Evolutionary conservation across 495 filamentous ascomycete genomes (phyloP).

Genomic region (Amphirosellinia nigrospora): DNA sequence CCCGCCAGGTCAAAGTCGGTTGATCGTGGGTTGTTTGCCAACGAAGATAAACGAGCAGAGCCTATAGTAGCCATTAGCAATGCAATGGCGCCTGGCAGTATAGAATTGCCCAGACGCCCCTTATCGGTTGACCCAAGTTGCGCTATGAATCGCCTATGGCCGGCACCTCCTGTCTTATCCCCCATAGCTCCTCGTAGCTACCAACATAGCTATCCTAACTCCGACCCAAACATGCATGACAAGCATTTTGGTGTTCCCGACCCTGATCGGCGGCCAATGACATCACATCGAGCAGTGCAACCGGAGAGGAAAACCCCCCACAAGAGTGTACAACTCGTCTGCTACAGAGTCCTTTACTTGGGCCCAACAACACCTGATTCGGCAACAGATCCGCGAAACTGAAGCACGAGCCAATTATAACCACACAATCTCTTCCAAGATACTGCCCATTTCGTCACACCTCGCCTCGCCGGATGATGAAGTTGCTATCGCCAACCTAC

Average conservation of each 20-base stretch:
- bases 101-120: constrained; percentile 57
- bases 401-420: constrained; percentile 33
- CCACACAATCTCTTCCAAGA: constrained; percentile 20
- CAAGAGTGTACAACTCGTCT: constrained; percentile 35
- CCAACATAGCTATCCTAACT: constrained; percentile 48
- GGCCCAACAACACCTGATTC: constrained; percentile 37
- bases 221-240: constrained; percentile 54
- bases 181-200: constrained; percentile 42
- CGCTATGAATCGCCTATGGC: neutral
- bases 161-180: constrained; percentile 37
- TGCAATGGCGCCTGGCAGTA: constrained; percentile 66
- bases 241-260: constrained; percentile 42
- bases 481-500: constrained; percentile 34
- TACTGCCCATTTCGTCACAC: constrained; percentile 38
- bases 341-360: constrained; percentile 38
- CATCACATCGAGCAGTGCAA: constrained; percentile 49
- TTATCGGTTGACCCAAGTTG: constrained; percentile 41
- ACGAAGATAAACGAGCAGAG: constrained; percentile 66
- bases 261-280: constrained; percentile 44
- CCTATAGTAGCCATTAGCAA: constrained; percentile 67
- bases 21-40: constrained; percentile 61
- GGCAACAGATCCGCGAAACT: constrained; percentile 34
- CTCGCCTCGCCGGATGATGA: constrained; percentile 61
- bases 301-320: constrained; percentile 37
- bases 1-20: constrained; percentile 57